These are phyloP conservation scores for Phytophthora crassamura DNA, from an alignment of 352 stramenopile genomes.

Conservation along the genomic window DNA sequence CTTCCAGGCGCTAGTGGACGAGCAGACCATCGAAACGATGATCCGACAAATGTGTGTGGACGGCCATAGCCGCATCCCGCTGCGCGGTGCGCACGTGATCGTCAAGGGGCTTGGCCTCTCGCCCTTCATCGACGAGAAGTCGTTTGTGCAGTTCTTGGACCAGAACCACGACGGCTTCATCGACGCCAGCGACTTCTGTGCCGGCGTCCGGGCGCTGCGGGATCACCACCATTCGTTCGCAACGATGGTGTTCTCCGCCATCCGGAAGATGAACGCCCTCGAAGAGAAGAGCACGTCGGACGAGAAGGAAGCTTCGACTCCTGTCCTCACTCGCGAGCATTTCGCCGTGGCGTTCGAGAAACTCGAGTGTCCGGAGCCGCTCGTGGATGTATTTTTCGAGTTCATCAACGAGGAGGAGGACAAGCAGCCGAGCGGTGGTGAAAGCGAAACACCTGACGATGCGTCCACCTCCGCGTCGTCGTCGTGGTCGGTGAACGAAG, in stretches of 20 bases:
- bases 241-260: constrained; percentile 67
- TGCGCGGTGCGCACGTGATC: constrained; percentile 60
- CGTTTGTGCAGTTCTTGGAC: constrained; percentile 72
- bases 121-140: constrained; percentile 66
- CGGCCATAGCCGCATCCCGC: constrained; percentile 50
- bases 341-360: constrained; percentile 62
- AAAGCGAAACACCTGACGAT: constrained; percentile 13
- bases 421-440: constrained; percentile 4
- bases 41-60: constrained; percentile 70
- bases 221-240: constrained; percentile 64
- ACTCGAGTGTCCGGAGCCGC: constrained; percentile 63
- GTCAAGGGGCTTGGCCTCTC: constrained; percentile 65
- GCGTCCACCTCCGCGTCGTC: constrained; percentile 4
- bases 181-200: constrained; percentile 73
- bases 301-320: constrained; percentile 6
- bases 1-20: constrained; percentile 61
- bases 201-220: constrained; percentile 63
- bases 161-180: constrained; percentile 78
- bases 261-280: constrained; percentile 50
- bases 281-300: constrained; percentile 33
- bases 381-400: constrained; percentile 71
- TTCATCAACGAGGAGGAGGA: constrained; percentile 52
- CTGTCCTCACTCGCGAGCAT: constrained; percentile 36
- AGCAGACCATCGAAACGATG: constrained; percentile 66
- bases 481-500: constrained; percentile 49